Conservation (phyloP, 1,284 basidiomycete species). For the Laetiporus sulphureus region DNA sequence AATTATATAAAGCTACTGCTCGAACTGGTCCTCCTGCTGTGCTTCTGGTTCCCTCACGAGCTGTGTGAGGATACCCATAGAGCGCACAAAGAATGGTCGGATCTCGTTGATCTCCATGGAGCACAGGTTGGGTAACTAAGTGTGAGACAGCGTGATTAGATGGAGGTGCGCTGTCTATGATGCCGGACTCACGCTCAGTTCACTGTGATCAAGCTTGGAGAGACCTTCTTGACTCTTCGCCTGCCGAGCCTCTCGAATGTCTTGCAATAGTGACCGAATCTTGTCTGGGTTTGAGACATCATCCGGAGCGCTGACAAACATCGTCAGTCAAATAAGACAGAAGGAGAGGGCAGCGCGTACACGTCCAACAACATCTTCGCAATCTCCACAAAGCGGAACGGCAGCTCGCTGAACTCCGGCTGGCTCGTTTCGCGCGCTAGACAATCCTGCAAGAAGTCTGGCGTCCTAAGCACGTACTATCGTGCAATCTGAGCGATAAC, state of each 20-base stretch:
- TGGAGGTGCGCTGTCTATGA: background rate
- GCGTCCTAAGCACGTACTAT: background rate
- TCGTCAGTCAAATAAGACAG: background rate
- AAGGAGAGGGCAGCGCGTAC: conserved; percentile 41
- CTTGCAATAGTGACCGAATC: conserved; percentile 83
- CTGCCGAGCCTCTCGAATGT: conserved; percentile 90
- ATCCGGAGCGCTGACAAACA: conserved; percentile 69
- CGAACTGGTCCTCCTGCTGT: conserved; percentile 12
- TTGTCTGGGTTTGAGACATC: conserved; percentile 81
- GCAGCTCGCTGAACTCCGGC: conserved; percentile 68
- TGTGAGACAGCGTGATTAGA: background rate
- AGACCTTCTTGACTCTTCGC: conserved; percentile 89
- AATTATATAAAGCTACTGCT: conserved; percentile 1
- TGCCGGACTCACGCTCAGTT: conserved; percentile 57
- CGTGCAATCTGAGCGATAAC: conserved; percentile 5
- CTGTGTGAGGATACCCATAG: conserved; percentile 66
- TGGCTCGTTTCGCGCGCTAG: conserved; percentile 67
- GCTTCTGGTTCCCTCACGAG: conserved; percentile 29
- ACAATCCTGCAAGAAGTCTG: conserved; percentile 75
- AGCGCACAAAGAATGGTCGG: conserved; percentile 80
- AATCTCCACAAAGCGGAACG: conserved; percentile 85
- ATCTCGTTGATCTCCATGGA: conserved; percentile 93
- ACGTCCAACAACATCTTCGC: conserved; percentile 86
- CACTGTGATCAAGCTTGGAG: conserved; percentile 62
- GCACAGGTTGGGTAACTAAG: conserved; percentile 78